Conservation (phyloP, 305 asterid genomes). For the Fraxinus albicans region DNA sequence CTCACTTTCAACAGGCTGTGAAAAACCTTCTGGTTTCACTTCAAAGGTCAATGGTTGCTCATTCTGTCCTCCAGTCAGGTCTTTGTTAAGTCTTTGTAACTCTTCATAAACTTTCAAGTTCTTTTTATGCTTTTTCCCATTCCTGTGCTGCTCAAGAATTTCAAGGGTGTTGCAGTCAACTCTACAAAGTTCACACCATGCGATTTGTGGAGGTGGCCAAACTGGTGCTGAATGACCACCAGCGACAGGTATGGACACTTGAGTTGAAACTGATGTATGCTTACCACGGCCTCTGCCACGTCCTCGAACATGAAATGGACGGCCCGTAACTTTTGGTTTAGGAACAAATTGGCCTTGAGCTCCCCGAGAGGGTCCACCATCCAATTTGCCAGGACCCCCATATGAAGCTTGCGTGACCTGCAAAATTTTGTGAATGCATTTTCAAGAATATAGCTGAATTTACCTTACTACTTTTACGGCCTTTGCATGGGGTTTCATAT, state of each 20-base stretch:
- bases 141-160: conserved; percentile 52
- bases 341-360: conserved; percentile 32
- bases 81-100: conserved; percentile 34
- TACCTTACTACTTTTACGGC: not conserved
- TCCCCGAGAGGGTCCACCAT: conserved; percentile 30
- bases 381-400: conserved; percentile 32
- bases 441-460: conserved; percentile 21
- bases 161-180: conserved; percentile 59
- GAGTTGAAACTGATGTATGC: conserved; percentile 24
- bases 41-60: conserved; percentile 29
- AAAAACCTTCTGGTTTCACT: conserved; percentile 28
- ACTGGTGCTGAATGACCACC: conserved; percentile 31
- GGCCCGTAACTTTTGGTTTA: conserved; percentile 22
- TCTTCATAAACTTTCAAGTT: conserved; percentile 47
- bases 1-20: conserved; percentile 29
- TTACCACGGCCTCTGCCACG: conserved; percentile 27
- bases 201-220: conserved; percentile 37
- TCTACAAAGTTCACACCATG: conserved; percentile 56
- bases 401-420: conserved; percentile 48
- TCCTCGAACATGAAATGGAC: conserved; percentile 34
- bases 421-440: conserved; percentile 26
- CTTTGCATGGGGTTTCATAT: not conserved
- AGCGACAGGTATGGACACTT: conserved; percentile 17
- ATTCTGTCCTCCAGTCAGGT: conserved; percentile 25
- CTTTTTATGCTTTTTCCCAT: conserved; percentile 61